Base-by-base conservation (phyloP, 306 rosid genomes). In the Prunus armeniaca region DNA sequence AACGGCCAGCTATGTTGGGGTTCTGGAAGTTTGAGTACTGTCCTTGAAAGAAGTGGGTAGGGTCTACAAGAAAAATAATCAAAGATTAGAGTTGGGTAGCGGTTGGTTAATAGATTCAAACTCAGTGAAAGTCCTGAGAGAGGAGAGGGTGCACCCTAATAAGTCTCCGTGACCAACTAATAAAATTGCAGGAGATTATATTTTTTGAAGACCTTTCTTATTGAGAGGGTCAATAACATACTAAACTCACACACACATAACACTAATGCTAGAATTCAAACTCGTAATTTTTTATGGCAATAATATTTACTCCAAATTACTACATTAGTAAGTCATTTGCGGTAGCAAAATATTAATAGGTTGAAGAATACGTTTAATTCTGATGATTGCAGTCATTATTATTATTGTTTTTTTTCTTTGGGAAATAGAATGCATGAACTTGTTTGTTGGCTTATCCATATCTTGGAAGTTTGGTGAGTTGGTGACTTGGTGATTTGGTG, bases 1-100 rank as follows among this genome's bases (percentile, higher is more conserved):
- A 76, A 62, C 19, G 5, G 63, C 17, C 67, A 20, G 22, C 2
- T 63, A n/a, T 73, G 73, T 72, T 50, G 79, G 62, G 86, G 71
- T 80, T 75, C 73, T 66, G 27, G 79, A 24, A 78, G 51, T 67
- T 66, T 82, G 74, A 77, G 72, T 63, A 32, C 22, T 69, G 72
- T 67, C 72, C 63, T 8, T 58, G 84, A 52, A 45, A 69, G 79
- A 50, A 71, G 79, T 82, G 77, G 87, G 72, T 89, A 83, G 96
- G 91, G 84, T 82, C 87, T 79, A 49, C 55, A 14, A 47, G 3
- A 43, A 52, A 64, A 67, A 73, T 43, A 80, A 67, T 69, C 81
- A 77, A 25, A 71, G 46, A 46, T 60, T 14, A 62, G 81, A 69
- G 88, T 83, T 79, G 27, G 81, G 81, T 82, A 80, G 69, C 14